Conservation (phyloP, 495 filamentous ascomycete genomes). For the Penicillium canescens region DNA sequence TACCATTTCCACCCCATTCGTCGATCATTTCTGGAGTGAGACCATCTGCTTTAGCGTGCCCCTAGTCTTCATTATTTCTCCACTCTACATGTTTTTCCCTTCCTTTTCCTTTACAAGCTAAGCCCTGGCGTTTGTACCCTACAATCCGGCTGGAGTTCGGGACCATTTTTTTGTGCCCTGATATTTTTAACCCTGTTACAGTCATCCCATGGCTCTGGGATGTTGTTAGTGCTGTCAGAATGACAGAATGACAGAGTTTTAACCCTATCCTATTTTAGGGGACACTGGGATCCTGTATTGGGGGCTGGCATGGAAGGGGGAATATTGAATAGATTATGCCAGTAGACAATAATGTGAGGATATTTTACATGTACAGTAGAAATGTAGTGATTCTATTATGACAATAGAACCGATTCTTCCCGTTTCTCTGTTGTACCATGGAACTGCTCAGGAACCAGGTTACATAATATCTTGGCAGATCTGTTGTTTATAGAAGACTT, state of each 20-base stretch:
- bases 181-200: background rate
- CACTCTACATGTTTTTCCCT: slow-evolving; percentile 11
- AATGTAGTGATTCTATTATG: background rate
- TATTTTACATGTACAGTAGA: background rate
- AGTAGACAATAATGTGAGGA: slow-evolving; percentile 6
- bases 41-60: slow-evolving; percentile 30
- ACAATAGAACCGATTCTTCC: background rate
- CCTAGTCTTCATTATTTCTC: slow-evolving; percentile 28
- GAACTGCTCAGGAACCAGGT: slow-evolving; percentile 12
- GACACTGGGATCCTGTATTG: background rate
- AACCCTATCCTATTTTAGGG: background rate
- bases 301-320: too few relatives aligned
- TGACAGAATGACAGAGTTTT: background rate
- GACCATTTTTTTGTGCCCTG: background rate
- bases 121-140: slow-evolving; percentile 18
- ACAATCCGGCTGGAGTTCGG: background rate
- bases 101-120: slow-evolving; percentile 8
- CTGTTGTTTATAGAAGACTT: slow-evolving; percentile 5
- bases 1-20: slow-evolving; percentile 29
- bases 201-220: too few relatives aligned
- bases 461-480: slow-evolving; percentile 29
- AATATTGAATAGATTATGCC: slow-evolving; percentile 9
- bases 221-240: too few relatives aligned
- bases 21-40: slow-evolving; percentile 35
- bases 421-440: slow-evolving; percentile 6